Conservation (phyloP, 805 yeast genomes). For the Candida piceae region DNA sequence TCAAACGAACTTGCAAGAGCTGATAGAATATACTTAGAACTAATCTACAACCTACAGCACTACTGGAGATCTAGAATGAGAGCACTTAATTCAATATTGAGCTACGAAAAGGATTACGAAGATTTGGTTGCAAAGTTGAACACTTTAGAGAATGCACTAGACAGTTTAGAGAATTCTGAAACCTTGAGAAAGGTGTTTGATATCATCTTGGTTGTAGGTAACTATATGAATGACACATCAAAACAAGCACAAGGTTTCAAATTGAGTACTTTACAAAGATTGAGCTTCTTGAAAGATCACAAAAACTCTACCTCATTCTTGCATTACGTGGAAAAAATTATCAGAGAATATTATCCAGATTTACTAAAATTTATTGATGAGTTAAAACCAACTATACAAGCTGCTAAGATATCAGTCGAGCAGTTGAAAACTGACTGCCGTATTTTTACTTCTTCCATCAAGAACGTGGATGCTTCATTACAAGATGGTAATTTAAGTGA, state of each 20-base stretch:
- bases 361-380: constrained; percentile 73
- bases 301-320: constrained; percentile 82
- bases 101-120: constrained; percentile 72
- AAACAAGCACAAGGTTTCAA: constrained; percentile 94
- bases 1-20: constrained; percentile 77
- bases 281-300: constrained; percentile 87
- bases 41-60: constrained; percentile 75
- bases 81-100: constrained; percentile 64
- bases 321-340: constrained; percentile 85
- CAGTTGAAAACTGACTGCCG: constrained; percentile 71
- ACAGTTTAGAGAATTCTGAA: constrained; percentile 58
- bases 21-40: constrained; percentile 77
- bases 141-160: constrained; percentile 67
- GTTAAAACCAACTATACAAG: constrained; percentile 48
- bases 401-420: constrained; percentile 75
- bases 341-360: constrained; percentile 82
- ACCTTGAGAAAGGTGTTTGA: constrained; percentile 71
- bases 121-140: constrained; percentile 66
- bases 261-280: constrained; percentile 80
- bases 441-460: constrained; percentile 54
- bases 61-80: constrained; percentile 93
- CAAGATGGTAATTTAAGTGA: constrained; percentile 84
- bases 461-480: constrained; percentile 68
- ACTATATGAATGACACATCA: constrained; percentile 90
- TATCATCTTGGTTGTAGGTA: constrained; percentile 86